These are phyloP conservation scores for Quercus robur DNA, from an alignment of 306 rosid genomes.

Conservation along the genomic window DNA sequence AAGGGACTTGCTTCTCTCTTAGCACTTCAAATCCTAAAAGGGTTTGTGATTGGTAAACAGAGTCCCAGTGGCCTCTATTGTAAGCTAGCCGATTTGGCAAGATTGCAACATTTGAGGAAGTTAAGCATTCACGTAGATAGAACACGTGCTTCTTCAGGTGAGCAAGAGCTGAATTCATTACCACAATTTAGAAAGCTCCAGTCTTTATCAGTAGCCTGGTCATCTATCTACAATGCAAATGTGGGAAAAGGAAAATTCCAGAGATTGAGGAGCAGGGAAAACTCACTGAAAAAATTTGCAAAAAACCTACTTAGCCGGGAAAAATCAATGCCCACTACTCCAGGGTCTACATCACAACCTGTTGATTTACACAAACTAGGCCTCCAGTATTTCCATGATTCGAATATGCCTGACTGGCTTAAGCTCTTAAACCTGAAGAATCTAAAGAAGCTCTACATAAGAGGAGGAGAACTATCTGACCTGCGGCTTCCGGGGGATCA, in stretches of 20 bases:
- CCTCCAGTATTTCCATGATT: constrained; percentile 4
- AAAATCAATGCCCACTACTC: too few species aligned
- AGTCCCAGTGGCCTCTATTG: neutral
- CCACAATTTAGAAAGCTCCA: neutral
- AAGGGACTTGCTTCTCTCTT: neutral
- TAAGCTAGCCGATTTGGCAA: neutral
- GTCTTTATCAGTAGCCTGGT: constrained; percentile 18
- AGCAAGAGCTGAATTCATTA: neutral
- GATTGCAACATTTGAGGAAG: neutral
- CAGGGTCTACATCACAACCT: neutral
- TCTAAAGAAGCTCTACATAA: constrained; percentile 10
- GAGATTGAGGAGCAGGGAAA: too few species aligned
- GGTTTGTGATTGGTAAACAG: constrained; percentile 3
- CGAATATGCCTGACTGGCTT: neutral
- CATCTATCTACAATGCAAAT: too few species aligned
- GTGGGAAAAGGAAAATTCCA: too few species aligned
- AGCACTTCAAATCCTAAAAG: constrained; percentile 13
- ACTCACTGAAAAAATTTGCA: too few species aligned
- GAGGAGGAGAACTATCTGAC: constrained; percentile 12
- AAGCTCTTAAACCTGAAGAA: neutral
- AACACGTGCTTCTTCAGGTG: too few species aligned
- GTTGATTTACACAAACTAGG: constrained; percentile 5
- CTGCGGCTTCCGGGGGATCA: neutral
- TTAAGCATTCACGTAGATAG: constrained; percentile 12
- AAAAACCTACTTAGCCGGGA: too few species aligned